These are phyloP conservation scores for Neobulgaria alba DNA, from an alignment of 2,329 filamentous ascomycete genomes.

Conservation along the genomic window DNA sequence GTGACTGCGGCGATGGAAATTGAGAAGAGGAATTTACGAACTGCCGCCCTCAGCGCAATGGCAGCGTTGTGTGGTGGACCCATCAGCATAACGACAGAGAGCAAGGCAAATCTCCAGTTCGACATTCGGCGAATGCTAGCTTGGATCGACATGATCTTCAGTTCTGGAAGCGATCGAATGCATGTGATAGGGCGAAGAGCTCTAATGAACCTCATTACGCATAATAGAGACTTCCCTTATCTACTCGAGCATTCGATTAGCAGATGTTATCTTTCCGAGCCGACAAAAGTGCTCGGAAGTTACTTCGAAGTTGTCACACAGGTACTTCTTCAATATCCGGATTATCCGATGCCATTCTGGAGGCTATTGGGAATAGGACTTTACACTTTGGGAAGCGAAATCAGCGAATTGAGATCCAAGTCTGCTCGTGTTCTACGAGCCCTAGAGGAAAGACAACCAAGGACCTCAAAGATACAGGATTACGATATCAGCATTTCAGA, in stretches of 20 bases:
- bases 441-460: slow-evolving; percentile 73
- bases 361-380: slow-evolving; percentile 80
- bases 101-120: slow-evolving; percentile 79
- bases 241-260: slow-evolving; percentile 84
- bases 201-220: slow-evolving; percentile 77
- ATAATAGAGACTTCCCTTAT: slow-evolving; percentile 81
- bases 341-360: slow-evolving; percentile 83
- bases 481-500: slow-evolving; percentile 98
- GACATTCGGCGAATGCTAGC: slow-evolving; percentile 86
- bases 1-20: slow-evolving; percentile 90
- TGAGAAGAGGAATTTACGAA: slow-evolving; percentile 86
- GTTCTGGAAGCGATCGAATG: slow-evolving; percentile 81
- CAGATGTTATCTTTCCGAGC: slow-evolving; percentile 78
- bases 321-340: slow-evolving; percentile 73
- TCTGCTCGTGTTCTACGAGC: slow-evolving; percentile 73
- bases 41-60: slow-evolving; percentile 90
- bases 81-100: slow-evolving; percentile 80
- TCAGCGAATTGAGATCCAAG: slow-evolving; percentile 80
- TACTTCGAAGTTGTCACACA: slow-evolving; percentile 91
- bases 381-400: slow-evolving; percentile 87
- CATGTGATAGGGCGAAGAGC: slow-evolving; percentile 84
- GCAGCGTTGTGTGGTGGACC: slow-evolving; percentile 81
- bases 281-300: slow-evolving; percentile 78
- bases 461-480: slow-evolving; percentile 87
- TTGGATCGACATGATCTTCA: slow-evolving; percentile 95